These are phyloP conservation scores for Oxalis stricta DNA, from an alignment of 441 rosid genomes.

Conservation along the genomic window DNA sequence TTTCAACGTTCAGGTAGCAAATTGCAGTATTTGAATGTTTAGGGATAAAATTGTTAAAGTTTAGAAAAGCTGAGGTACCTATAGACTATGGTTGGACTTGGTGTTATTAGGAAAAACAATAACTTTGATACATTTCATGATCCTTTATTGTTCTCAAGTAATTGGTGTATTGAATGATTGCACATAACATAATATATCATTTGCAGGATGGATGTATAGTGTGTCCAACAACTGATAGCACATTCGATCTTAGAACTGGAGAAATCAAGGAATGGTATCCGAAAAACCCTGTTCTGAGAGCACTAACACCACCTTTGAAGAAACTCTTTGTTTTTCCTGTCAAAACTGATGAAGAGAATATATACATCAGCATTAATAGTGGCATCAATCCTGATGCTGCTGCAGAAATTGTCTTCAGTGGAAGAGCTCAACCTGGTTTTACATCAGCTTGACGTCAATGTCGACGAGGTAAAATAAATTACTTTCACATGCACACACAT, in stretches of 20 bases:
- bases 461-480: constrained; percentile 76
- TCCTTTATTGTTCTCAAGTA: no score
- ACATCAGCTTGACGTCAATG: constrained; percentile 75
- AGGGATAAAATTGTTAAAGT: no score
- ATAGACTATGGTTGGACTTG: no score
- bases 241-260: constrained; percentile 68
- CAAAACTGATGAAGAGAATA: constrained; percentile 62
- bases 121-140: no score
- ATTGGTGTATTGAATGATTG: no score
- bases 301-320: constrained; percentile 68
- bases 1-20: no score
- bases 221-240: constrained; percentile 83
- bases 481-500: no score
- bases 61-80: no score
- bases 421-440: constrained; percentile 85
- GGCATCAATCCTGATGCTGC: constrained; percentile 38
- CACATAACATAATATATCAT: no score
- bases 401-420: constrained; percentile 81
- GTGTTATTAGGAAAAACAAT: no score
- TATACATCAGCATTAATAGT: constrained; percentile 51
- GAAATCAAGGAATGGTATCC: constrained; percentile 83
- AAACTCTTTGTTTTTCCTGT: constrained; percentile 49
- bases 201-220: constrained; percentile 82
- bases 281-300: constrained; percentile 73
- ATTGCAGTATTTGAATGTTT: no score